These are phyloP conservation scores for Skeletonema costatum DNA, from an alignment of 108 stramenopile genomes.

Conservation along the genomic window DNA sequence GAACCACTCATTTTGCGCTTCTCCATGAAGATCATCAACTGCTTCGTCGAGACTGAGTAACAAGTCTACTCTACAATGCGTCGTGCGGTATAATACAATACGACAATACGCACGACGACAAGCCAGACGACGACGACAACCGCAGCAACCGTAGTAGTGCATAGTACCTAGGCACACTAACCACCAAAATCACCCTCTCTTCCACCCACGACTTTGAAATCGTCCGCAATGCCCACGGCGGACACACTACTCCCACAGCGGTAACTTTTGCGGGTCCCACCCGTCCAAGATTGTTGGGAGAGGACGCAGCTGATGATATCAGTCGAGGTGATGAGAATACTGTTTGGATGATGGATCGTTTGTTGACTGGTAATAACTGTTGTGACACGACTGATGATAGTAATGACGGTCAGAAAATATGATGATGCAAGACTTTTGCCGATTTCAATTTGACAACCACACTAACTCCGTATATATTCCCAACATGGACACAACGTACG, in stretches of 20 bases:
- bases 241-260: constrained; percentile 48
- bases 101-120: no score
- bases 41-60: no score
- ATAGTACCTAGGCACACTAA: constrained; percentile 52
- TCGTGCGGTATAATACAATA: no score
- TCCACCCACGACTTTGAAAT: constrained; percentile 33
- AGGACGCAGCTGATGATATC: constrained; percentile 24
- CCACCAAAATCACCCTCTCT: constrained; percentile 50
- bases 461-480: background rate
- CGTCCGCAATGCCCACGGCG: constrained; percentile 55
- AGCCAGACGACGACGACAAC: background rate
- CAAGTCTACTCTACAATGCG: no score
- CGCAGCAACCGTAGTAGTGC: constrained; percentile 30
- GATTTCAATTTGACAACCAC: constrained; percentile 12
- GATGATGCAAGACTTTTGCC: constrained; percentile 31
- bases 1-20: no score
- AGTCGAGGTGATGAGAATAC: constrained; percentile 27
- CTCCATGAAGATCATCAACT: no score
- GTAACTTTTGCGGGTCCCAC: constrained; percentile 31
- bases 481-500: constrained; percentile 12
- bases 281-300: constrained; percentile 41
- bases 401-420: constrained; percentile 1
- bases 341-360: constrained; percentile 43
- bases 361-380: constrained; percentile 4
- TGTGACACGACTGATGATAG: background rate